These are phyloP conservation scores for Beauveria caledonica DNA, from an alignment of 2,329 filamentous ascomycete genomes.

Conservation along the genomic window DNA sequence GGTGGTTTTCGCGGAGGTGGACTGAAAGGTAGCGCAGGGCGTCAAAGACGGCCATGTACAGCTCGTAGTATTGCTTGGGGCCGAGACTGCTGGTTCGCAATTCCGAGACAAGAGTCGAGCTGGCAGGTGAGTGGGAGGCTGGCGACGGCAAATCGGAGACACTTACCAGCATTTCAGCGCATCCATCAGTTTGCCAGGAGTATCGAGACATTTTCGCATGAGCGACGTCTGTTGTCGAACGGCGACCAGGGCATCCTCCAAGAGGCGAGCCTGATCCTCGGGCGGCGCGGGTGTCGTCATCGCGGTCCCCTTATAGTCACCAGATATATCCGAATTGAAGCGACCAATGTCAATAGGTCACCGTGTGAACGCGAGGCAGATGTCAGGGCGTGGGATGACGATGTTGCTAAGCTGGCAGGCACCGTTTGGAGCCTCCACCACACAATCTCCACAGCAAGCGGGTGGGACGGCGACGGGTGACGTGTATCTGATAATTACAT, in stretches of 20 bases:
- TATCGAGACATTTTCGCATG: slow-evolving; percentile 97
- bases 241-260: slow-evolving; percentile 93
- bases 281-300: slow-evolving; percentile 52
- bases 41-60: slow-evolving; percentile 99
- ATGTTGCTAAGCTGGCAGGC: not conserved
- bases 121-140: slow-evolving; percentile 30
- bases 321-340: slow-evolving; percentile 36
- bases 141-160: not conserved
- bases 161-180: slow-evolving; percentile 97
- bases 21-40: slow-evolving; percentile 92
- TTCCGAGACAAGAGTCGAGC: slow-evolving; percentile 97
- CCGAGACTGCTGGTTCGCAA: slow-evolving; percentile 92
- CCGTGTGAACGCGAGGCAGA: not conserved
- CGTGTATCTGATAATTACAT: too few relatives aligned
- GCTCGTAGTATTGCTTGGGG: slow-evolving; percentile 99
- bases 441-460: not conserved
- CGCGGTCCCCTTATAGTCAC: slow-evolving; percentile 12
- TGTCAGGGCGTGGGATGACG: not conserved
- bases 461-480: not conserved
- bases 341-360: slow-evolving; percentile 5
- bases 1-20: slow-evolving; percentile 94
- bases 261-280: slow-evolving; percentile 81
- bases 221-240: slow-evolving; percentile 94
- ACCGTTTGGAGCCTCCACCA: slow-evolving; percentile 1
- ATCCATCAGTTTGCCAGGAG: slow-evolving; percentile 98